Conservation (phyloP, 192 early-diverging fungal species). For the Backusella tarrabulga region DNA sequence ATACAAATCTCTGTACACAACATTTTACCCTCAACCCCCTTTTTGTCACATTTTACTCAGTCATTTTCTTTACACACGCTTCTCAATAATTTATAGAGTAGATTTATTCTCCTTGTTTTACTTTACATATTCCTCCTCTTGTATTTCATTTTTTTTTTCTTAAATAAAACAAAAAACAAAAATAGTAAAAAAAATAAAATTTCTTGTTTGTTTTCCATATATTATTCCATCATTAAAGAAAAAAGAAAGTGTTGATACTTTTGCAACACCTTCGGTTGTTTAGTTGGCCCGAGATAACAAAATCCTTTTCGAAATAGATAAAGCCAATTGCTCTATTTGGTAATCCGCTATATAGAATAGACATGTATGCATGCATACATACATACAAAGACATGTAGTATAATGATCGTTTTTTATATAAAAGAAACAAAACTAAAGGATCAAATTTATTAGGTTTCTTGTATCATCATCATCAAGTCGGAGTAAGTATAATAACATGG, state of each 20-base stretch:
- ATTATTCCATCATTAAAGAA: neutral
- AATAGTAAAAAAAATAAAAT: neutral
- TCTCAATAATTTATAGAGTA: slow-evolving; percentile 8
- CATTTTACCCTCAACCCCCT: neutral
- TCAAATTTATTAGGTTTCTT: neutral
- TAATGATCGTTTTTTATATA: neutral
- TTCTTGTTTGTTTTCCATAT: neutral
- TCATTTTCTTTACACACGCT: neutral
- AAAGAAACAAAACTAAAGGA: no score
- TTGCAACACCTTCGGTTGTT: neutral
- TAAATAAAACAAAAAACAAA: neutral
- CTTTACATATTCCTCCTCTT: slow-evolving; percentile 1
- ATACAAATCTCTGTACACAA: neutral
- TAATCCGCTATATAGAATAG: neutral
- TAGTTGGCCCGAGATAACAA: neutral
- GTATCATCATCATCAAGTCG: neutral
- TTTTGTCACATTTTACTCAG: neutral
- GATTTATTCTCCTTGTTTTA: neutral
- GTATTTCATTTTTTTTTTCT: neutral
- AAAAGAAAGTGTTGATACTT: neutral
- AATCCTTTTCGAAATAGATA: neutral
- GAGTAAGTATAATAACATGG: neutral
- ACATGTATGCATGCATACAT: neutral
- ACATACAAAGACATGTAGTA: neutral
- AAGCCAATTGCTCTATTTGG: neutral